phyloP scores from a whole-genome alignment of 768 basidiomycete genomes.

The Cyclocybe aegerita region DNA sequence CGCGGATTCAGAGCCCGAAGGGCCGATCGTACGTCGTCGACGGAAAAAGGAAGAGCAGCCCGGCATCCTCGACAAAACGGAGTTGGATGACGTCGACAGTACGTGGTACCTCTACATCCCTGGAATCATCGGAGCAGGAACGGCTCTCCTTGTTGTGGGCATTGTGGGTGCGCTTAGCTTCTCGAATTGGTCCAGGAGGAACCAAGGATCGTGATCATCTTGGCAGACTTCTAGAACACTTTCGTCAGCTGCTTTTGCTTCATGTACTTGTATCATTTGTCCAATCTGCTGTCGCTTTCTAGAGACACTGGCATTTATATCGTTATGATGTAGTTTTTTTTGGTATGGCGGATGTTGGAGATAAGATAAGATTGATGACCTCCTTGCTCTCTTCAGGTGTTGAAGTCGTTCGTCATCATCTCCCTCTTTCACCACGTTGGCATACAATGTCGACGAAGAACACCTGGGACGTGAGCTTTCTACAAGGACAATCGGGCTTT shows the following conservation, averaged over 20 bases:
- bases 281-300: too few species aligned
- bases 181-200: conserved; percentile 66
- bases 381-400: too few species aligned
- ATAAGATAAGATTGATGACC: too few species aligned
- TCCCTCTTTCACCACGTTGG: not conserved
- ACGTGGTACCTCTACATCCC: conserved; percentile 83
- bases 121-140: conserved; percentile 80
- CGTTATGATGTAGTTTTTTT: too few species aligned
- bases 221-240: too few species aligned
- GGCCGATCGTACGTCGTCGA: conserved; percentile 43
- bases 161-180: conserved; percentile 79
- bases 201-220: conserved; percentile 49
- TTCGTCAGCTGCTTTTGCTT: too few species aligned
- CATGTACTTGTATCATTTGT: too few species aligned
- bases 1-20: conserved; percentile 36
- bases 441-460: conserved; percentile 11
- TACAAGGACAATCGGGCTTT: conserved; percentile 17
- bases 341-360: too few species aligned
- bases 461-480: conserved; percentile 44
- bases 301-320: too few species aligned
- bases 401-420: too few species aligned
- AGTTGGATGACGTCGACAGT: conserved; percentile 60
- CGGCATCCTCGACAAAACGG: conserved; percentile 36
- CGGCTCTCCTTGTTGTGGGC: conserved; percentile 75
- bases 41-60: conserved; percentile 58